Percentiles rank a stretch among this genome's conserved stretches.
Conservation (phyloP, 495 filamentous ascomycete genomes). For the Talaromyces stipitatus region DNA sequence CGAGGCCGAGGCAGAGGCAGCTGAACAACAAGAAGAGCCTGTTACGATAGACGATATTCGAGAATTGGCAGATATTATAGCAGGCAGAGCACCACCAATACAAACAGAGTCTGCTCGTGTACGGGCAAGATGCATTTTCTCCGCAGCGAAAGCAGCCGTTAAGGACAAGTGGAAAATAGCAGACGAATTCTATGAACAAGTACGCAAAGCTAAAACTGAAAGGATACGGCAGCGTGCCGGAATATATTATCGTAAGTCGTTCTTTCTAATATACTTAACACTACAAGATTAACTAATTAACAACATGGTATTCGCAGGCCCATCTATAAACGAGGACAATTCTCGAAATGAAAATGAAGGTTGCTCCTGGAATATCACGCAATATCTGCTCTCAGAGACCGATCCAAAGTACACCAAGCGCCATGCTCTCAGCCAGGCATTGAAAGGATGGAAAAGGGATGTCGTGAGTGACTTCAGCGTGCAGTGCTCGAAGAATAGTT, state of each 20-base stretch:
- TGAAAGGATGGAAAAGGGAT: background rate
- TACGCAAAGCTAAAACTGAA: conserved; percentile 4
- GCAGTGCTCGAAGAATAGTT: background rate
- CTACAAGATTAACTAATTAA: conserved; percentile 5
- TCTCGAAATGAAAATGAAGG: conserved; percentile 5
- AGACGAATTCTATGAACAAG: conserved; percentile 6
- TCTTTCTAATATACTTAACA: conserved; percentile 5
- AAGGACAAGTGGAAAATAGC: background rate
- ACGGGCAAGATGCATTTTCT: conserved; percentile 2
- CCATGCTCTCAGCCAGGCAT: conserved; percentile 5
- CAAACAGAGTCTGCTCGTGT: conserved; percentile 3
- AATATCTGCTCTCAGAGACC: conserved; percentile 1
- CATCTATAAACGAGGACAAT: conserved; percentile 6
- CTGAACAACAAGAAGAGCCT: conserved; percentile 3
- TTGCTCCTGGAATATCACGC: conserved; percentile 1
- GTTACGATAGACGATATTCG: conserved; percentile 1
- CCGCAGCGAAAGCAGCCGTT: background rate
- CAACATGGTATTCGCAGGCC: conserved; percentile 2
- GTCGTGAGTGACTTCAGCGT: background rate
- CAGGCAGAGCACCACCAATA: conserved; percentile 3
- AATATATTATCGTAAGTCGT: background rate
- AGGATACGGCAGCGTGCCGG: background rate
- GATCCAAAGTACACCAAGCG: conserved; percentile 4
- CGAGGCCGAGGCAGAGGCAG: background rate
- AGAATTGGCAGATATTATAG: conserved; percentile 3